Evolutionary conservation across 208 protist species (phyloP), one percentile per base, ranked within the genome.

Genomic region (Balamuthia mandrillaris): DNA sequence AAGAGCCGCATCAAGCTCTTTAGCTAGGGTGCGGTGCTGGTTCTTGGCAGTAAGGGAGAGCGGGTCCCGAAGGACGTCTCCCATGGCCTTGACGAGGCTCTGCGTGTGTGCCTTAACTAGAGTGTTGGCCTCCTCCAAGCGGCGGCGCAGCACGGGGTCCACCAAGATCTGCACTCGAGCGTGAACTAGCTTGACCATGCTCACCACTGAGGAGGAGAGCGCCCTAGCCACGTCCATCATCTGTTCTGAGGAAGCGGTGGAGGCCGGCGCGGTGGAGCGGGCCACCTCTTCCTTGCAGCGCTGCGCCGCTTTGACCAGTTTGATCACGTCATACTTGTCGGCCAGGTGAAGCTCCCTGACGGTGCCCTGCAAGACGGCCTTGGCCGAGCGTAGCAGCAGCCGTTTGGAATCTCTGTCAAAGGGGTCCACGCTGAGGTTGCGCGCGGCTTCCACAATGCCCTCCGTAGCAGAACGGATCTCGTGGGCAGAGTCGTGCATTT

Each of bases 261-360:
- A 60, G 52, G 52, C 52, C 47, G 47, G 16, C 1, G 37, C 61
- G 33, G 41, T 29, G 5, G 72, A 81, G 0, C 45, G 45, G 21
- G 54, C 47, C 45, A 81, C 72, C 31, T 81, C 72, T 18, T 81
- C 72, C 37, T 81, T 81, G 72, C 72, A 81, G 14, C 54, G 52
- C 14, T n/a, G 35, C 47, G 72, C 72, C 6, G 72, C 72, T 35
- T 81, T 81, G n/a, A 81, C 49, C n/a, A 81, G 72, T 35, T 81
- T 81, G 31, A 81, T 81, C 14, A 81, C 72, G 52, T 81, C 72
- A 35, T 81, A 81, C 52, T 81, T 81, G 72, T 81, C 72, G n/a
- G 72, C 72, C 41, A 81, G 45, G 49, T 81, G 72, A 16, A 81
- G 49, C 52, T 81, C 72, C 14, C 47, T 18, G n/a, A 81, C 72